Evolutionary conservation across 2,329 filamentous ascomycete species (phyloP), one percentile per base, ranked within the genome.

Genomic region (Blastomyces parvus): DNA sequence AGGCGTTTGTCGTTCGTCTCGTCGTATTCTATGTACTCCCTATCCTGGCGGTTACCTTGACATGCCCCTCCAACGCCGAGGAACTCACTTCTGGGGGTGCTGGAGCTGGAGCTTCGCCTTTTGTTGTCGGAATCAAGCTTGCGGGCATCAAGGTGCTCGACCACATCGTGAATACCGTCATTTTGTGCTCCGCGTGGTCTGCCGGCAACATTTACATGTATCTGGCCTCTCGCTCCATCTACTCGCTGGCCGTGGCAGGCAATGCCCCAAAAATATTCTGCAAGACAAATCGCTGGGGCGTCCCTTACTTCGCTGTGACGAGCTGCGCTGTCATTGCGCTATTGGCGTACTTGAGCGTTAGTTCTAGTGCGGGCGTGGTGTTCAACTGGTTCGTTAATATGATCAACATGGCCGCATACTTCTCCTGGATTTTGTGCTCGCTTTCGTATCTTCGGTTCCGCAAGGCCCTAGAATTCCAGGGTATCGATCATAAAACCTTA

Each of bases 51-150:
- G 70, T 72, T 7, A 70, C 70, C n/a, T 72, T 78, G 61, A 73
- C 77, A 33, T 74, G 78, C n/a, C 72, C 76, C 2, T 74, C 72
- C 57, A 74, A 76, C 62, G 72, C 73, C 48, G 33, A 60, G 1
- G 63, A 71, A 19, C 67, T 73, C 11, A 65, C 71, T 9, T 66
- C 70, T 60, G 72, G 70, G 0, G 74, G 72, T 0, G 69, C 70
- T 13, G 73, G 72, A 46, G 74, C 71, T 3, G 78, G 77, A 4
- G 74, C 77, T 3, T 83, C 80, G 4, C 82, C 82, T 0, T 84
- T 81, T 72, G 82, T 83, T 48, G 81, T 84, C 59, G 81, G 79
- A 8, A 79, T 81, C 30, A 70, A 73, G 42, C 71, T 77, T 62
- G 74, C 77, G 0, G 77, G 79, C n/a, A 82, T 81, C 52, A 68